Evolutionary conservation across 1,284 basidiomycete genomes (phyloP).

Genomic region (Ganoderma sinense): DNA sequence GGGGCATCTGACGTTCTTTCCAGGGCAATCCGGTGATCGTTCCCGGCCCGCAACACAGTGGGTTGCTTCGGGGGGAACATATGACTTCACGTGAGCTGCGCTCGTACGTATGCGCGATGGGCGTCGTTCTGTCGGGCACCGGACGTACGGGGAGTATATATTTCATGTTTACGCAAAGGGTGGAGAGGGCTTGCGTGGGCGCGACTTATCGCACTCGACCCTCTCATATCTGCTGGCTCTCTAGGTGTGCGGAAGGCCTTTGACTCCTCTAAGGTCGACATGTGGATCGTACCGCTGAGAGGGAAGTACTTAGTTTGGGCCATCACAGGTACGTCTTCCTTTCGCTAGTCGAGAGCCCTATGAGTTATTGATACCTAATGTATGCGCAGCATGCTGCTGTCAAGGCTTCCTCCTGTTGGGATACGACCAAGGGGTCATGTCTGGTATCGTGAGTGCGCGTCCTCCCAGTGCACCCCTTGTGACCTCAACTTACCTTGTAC

Average conservation of each 20-base stretch:
- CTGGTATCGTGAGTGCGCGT: conserved; percentile 44
- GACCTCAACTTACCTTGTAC: too few species aligned
- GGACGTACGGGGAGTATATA: not conserved
- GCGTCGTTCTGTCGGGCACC: not conserved
- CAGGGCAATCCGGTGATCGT: conserved; percentile 1
- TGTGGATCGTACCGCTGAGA: conserved; percentile 47
- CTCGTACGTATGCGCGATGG: conserved; percentile 23
- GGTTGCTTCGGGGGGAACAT: conserved; percentile 17
- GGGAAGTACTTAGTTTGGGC: conserved; percentile 51
- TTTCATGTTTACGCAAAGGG: not conserved
- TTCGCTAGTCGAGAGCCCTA: not conserved
- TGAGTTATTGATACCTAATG: not conserved
- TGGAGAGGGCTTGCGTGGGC: not conserved
- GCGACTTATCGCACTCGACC: not conserved
- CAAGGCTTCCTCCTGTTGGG: conserved; percentile 51
- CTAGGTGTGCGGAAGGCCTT: not conserved
- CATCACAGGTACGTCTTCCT: conserved; percentile 44
- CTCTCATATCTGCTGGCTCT: not conserved
- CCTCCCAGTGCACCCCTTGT: too few species aligned
- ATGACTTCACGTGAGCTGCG: conserved; percentile 23
- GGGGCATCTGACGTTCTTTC: conserved; percentile 20
- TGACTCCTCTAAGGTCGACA: conserved; percentile 17
- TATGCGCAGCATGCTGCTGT: conserved; percentile 44
- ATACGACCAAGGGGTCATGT: conserved; percentile 58
- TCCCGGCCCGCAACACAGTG: conserved; percentile 21